phyloP scores from a whole-genome alignment of 176 grass and related monocot genomes.

The Aegilops longissima region DNA sequence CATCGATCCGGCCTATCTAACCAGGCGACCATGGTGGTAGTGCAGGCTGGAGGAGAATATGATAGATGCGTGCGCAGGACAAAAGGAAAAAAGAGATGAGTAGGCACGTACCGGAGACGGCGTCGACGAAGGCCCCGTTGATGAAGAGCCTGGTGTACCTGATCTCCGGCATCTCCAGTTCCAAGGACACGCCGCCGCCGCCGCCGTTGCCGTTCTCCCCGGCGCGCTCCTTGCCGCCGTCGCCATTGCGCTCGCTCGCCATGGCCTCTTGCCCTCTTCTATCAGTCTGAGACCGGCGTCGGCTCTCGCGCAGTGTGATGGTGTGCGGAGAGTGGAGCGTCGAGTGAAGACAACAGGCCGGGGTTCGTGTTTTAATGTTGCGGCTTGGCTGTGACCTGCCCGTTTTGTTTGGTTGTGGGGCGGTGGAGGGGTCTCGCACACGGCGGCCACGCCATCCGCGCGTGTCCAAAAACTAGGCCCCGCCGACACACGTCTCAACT shows the following conservation, averaged over 20 bases:
- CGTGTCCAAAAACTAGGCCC: too few relatives aligned
- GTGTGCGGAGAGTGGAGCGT: background rate
- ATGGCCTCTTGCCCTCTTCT: background rate
- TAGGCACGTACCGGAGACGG: conserved; percentile 40
- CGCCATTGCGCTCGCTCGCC: conserved; percentile 17
- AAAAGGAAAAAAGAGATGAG: background rate
- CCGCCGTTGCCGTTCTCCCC: background rate
- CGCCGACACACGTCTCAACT: too few relatives aligned
- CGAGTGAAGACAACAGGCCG: background rate
- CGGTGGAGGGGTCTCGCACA: too few relatives aligned
- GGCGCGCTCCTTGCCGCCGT: too few relatives aligned
- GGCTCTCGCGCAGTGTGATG: background rate
- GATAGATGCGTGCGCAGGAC: too few relatives aligned
- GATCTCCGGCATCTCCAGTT: conserved; percentile 48
- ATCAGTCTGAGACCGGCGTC: background rate
- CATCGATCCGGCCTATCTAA: too few relatives aligned
- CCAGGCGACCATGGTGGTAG: too few relatives aligned
- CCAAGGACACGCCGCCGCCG: background rate
- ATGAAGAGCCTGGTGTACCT: conserved; percentile 71
- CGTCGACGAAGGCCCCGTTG: conserved; percentile 56
- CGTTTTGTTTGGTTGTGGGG: background rate
- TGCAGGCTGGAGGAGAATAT: too few relatives aligned
- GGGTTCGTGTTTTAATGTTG: background rate
- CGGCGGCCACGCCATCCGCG: too few relatives aligned
- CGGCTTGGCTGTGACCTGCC: background rate